Evolutionary conservation across 2,329 filamentous ascomycete species (phyloP), one percentile per base, ranked within the genome.

Genomic region (Westerdykella aurantiaca): DNA sequence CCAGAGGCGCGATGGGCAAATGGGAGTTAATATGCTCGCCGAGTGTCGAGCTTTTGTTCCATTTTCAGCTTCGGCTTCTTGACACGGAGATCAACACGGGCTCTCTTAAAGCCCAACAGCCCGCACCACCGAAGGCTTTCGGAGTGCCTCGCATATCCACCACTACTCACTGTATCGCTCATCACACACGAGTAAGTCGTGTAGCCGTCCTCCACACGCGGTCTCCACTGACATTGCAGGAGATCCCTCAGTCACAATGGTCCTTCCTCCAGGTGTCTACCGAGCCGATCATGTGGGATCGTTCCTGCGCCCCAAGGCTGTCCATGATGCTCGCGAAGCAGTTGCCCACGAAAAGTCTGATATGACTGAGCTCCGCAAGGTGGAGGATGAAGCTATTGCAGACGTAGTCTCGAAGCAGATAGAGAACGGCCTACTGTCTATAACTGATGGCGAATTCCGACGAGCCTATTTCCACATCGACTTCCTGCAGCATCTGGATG

Each of bases 391-490:
- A 52, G 66, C 74, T 58, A 71, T 79, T 50, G 63, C 69, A 25
- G 54, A 68, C 5, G 73, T 77, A 1, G 75, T 77, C 39, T 57
- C 68, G 44, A 69, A 73, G 52, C 71, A 79, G 55, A 66, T 78
- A 35, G 65, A 66, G 16, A 70, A 69, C 43, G 76, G 76, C 29
- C 60, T 79, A 18, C 70, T 66, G 43, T 70, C 72, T 43, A 69
- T 79, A 37, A 79, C 76, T 7, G 76, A 79, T 47, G 76, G 76
- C 63, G 76, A 79, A 61, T 79, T 77, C 63, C 72, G 76, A 41
- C 73, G 77, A 43, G 71, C 72, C 37, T 80, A 73, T 67, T 80
- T 80, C 66, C 77, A 80, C 60, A 72, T 79, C 46, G 77, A 80
- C 62, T 80, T 78, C 64, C 69, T 80, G 35, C 69, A 75, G 60